phyloP scores from a whole-genome alignment of 2,329 filamentous ascomycete species.

The Xylariales sp. region DNA sequence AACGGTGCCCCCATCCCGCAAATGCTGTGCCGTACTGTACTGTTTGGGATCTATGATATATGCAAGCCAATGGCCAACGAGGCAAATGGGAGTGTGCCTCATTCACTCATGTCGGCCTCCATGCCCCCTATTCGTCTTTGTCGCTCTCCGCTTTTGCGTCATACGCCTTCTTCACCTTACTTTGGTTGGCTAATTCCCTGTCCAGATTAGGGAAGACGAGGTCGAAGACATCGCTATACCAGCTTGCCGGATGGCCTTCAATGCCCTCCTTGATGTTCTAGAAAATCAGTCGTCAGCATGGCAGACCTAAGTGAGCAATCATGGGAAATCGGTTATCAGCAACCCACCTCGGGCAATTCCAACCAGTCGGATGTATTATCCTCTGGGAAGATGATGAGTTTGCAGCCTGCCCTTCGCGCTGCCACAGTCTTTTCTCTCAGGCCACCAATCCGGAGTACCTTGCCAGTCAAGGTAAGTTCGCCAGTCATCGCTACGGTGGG shows the following conservation, averaged over 20 bases:
- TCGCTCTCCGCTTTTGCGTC: conserved; percentile 34
- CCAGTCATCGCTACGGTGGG: conserved; percentile 96
- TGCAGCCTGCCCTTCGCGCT: conserved; percentile 84
- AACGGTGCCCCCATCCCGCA: conserved; percentile 17
- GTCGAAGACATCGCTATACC: conserved; percentile 93
- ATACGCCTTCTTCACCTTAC: conserved; percentile 57
- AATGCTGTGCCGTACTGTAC: conserved; percentile 18
- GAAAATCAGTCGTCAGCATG: conserved; percentile 17
- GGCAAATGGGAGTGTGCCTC: conserved; percentile 12
- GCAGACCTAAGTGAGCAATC: conserved; percentile 9
- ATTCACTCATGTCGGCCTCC: too few species aligned
- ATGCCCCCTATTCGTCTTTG: conserved; percentile 25
- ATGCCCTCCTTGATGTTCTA: conserved; percentile 98
- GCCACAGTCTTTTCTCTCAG: conserved; percentile 96
- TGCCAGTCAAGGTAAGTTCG: conserved; percentile 93
- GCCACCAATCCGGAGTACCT: conserved; percentile 91
- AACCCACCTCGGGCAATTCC: conserved; percentile 86
- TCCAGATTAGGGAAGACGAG: conserved; percentile 84
- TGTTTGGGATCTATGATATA: conserved; percentile 17
- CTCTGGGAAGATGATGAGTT: conserved; percentile 87
- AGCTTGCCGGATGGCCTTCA: conserved; percentile 82
- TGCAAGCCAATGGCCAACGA: conserved; percentile 18
- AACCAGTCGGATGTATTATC: conserved; percentile 98
- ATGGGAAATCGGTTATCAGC: neutral
- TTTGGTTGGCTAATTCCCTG: conserved; percentile 66